Base-by-base conservation (phyloP, 1,284 basidiomycete genomes). In the Boletus calvinii region DNA sequence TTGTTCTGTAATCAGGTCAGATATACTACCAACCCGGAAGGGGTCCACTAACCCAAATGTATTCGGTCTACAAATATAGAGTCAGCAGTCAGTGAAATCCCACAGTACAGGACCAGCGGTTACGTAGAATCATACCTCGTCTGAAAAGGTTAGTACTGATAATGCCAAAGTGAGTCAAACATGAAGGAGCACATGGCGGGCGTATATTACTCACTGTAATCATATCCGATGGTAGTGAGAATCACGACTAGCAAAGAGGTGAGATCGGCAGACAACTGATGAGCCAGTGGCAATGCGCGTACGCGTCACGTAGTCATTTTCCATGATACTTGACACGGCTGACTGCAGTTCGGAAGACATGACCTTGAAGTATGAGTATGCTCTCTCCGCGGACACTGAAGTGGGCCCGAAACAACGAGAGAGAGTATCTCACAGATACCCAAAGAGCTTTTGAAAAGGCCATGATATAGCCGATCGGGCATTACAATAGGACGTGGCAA, bases 71-170 rank as follows among this genome's bases (percentile, higher is more conserved):
- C 18, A 12, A 29, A 41, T 17, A 13, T 11, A 8, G 17, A 24
- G 17, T 29, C 13, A 4, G 6, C 17, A 34, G 31, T 52, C 46
- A 36, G 38, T n/a, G 3, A 11, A 12, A 11, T 39, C 17, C 13
- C 17, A 6, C 7, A 32, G 32, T 6, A 18, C 9, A 18, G n/a
- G n/a, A 24, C 1, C 3, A 34, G 18, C 1, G 34, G n/a, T 40
- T 2, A n/a, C 2, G 10, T n/a, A n/a, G n/a, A n/a, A n/a, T n/a
- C n/a, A 26, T 26, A 56, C 47, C 54, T 56, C 54, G 10, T 51
- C n/a, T 10, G 54, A 15, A 18, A 56, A 18, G n/a, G 54, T 55
- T 13, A 56, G 47, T 8, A 56, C 54, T 56, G 20, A 24, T 10
- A 40, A 35, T 4, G 6, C 17, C 15, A 1, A 17, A 6, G 22